phyloP scores from a whole-genome alignment of 2,329 filamentous ascomycete species.

The Penicillium concentricum region DNA sequence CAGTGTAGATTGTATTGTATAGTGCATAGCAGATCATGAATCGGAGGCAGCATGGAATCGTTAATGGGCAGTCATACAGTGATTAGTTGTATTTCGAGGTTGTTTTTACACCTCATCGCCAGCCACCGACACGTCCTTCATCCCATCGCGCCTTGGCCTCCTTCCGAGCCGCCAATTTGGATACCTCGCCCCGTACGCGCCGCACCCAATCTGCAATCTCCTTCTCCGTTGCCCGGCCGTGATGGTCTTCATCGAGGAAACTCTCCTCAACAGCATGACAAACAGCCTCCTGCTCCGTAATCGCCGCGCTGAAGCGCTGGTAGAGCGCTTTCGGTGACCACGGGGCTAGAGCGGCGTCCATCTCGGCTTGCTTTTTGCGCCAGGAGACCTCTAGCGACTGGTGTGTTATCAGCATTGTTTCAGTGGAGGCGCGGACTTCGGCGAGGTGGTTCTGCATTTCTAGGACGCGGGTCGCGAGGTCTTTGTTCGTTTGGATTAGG shows the following conservation, averaged over 20 bases:
- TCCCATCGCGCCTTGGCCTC: constrained; percentile 95
- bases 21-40: not conserved
- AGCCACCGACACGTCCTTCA: constrained; percentile 89
- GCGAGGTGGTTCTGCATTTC: constrained; percentile 50
- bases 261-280: constrained; percentile 87
- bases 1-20: not conserved
- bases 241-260: constrained; percentile 67
- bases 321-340: constrained; percentile 88
- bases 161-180: constrained; percentile 72
- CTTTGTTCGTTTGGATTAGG: constrained; percentile 69
- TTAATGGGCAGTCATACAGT: not conserved
- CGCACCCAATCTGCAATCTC: constrained; percentile 84
- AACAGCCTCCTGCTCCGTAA: constrained; percentile 78
- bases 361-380: constrained; percentile 81
- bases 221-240: constrained; percentile 66
- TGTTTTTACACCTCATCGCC: constrained; percentile 58
- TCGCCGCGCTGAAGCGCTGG: constrained; percentile 70
- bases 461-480: constrained; percentile 56
- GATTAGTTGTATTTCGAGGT: not conserved
- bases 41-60: constrained; percentile 11
- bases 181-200: constrained; percentile 75
- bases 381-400: constrained; percentile 90
- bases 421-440: constrained; percentile 62
- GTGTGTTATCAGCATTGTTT: constrained; percentile 77
- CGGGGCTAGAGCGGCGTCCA: constrained; percentile 78